Conservation (phyloP, 116 monocot genomes). For the Papilionanthe hybrid region DNA sequence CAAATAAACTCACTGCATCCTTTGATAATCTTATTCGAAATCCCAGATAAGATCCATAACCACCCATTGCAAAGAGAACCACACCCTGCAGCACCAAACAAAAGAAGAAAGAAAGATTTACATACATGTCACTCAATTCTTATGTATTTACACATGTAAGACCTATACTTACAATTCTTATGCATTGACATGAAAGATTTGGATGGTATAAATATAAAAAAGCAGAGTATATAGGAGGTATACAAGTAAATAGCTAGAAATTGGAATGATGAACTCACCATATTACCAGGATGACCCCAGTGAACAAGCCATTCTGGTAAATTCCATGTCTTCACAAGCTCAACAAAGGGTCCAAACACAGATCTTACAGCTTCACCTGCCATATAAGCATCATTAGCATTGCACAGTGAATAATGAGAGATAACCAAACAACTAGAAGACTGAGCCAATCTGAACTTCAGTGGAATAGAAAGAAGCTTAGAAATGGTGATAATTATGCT, state of each 20-base stretch:
- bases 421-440: neutral
- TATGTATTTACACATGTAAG: no score
- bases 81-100: constrained; percentile 50
- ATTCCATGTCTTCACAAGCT: constrained; percentile 70
- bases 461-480: no score
- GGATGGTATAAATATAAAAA: no score
- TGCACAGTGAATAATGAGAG: neutral
- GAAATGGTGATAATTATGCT: no score
- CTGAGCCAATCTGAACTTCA: no score
- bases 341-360: constrained; percentile 66
- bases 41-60: constrained; percentile 89
- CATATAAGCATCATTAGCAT: neutral
- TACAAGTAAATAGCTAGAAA: neutral
- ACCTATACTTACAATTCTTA: no score
- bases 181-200: no score
- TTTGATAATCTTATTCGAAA: constrained; percentile 85
- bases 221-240: no score
- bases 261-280: constrained; percentile 35
- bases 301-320: constrained; percentile 93
- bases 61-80: constrained; percentile 96
- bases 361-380: constrained; percentile 61
- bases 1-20: constrained; percentile 45
- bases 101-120: neutral
- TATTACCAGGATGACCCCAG: constrained; percentile 95
- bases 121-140: no score